phyloP scores from a whole-genome alignment of 768 basidiomycete species.

The Auriscalpium microsporum region DNA sequence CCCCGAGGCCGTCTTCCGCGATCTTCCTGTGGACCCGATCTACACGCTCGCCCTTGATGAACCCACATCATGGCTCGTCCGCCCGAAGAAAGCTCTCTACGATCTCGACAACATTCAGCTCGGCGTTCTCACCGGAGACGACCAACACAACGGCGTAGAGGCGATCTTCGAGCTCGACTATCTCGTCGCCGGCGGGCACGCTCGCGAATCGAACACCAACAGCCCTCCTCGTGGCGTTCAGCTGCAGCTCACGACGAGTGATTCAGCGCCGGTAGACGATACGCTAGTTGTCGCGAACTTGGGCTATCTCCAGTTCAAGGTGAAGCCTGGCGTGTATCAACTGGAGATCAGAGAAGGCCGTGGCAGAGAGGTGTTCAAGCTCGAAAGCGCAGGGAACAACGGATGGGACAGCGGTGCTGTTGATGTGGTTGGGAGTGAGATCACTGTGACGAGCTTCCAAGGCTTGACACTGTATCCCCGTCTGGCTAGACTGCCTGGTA shows the following conservation, averaged over 20 bases:
- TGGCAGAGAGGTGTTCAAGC: slow-evolving; percentile 68
- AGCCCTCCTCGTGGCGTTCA: slow-evolving; percentile 85
- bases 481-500: slow-evolving; percentile 58
- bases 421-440: slow-evolving; percentile 57
- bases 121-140: slow-evolving; percentile 47
- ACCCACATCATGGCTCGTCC: slow-evolving; percentile 86
- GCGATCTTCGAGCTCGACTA: slow-evolving; percentile 85
- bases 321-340: slow-evolving; percentile 79
- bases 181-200: slow-evolving; percentile 91
- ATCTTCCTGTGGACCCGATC: slow-evolving; percentile 77
- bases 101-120: slow-evolving; percentile 96
- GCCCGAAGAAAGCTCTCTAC: slow-evolving; percentile 79
- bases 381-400: slow-evolving; percentile 83
- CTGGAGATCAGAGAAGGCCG: slow-evolving; percentile 78
- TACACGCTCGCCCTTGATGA: slow-evolving; percentile 93
- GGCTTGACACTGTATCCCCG: slow-evolving; percentile 85
- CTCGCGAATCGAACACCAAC: slow-evolving; percentile 58
- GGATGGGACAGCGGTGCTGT: slow-evolving; percentile 80
- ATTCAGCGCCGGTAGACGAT: slow-evolving; percentile 52
- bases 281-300: slow-evolving; percentile 92
- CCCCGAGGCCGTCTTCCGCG: slow-evolving; percentile 54
- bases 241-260: slow-evolving; percentile 58
- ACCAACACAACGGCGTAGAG: slow-evolving; percentile 46
- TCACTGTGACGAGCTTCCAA: slow-evolving; percentile 84
- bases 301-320: slow-evolving; percentile 94